Conservation (phyloP, 2,329 filamentous ascomycete species). For the Trichoderma lentiforme region DNA sequence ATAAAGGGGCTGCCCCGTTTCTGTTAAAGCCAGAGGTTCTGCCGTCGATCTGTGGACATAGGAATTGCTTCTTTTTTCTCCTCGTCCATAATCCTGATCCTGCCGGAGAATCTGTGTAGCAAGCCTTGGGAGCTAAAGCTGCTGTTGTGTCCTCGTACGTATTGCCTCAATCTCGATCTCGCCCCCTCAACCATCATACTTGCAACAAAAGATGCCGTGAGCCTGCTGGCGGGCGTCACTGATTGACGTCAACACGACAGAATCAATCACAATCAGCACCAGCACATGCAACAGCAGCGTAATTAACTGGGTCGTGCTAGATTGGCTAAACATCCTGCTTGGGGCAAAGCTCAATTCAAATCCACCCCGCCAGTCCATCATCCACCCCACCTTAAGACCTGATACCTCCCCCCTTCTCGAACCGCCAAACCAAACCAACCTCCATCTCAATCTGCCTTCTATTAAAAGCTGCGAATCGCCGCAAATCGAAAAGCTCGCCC, state of each 20-base stretch:
- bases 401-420: conserved; percentile 11
- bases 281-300: background rate
- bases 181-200: background rate
- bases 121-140: background rate
- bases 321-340: conserved; percentile 9
- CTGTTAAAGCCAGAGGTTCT: conserved; percentile 4
- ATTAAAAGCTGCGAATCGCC: background rate
- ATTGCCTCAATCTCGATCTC: background rate
- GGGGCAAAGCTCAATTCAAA: conserved; percentile 23
- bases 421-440: conserved; percentile 5
- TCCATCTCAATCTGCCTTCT: background rate
- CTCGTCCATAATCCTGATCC: background rate
- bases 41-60: background rate
- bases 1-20: conserved; percentile 10
- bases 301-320: conserved; percentile 14
- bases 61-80: background rate
- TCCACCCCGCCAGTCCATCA: conserved; percentile 14
- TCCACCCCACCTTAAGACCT: conserved; percentile 18
- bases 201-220: background rate
- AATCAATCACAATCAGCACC: background rate
- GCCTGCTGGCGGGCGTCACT: background rate
- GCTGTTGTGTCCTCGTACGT: background rate
- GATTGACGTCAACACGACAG: conserved; percentile 17
- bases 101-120: background rate
- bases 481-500: background rate